Percentiles rank a stretch among this genome's conserved stretches.
These are phyloP conservation scores for Candida vaughaniae DNA, from an alignment of 805 yeast genomes.

Conservation along the genomic window DNA sequence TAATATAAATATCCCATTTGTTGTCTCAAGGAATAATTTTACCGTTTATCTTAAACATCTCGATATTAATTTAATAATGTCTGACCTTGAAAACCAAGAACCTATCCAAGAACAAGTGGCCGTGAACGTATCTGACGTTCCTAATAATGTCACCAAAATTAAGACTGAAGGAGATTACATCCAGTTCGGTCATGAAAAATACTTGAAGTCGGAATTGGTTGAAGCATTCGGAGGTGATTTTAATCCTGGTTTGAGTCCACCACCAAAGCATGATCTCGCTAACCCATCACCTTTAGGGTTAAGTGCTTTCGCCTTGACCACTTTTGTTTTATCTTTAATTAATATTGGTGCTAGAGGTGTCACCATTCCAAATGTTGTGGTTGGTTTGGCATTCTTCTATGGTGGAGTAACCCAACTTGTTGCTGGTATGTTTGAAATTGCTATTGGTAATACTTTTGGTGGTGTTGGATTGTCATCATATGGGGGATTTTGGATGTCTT, in stretches of 20 bases:
- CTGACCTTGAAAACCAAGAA: conserved; percentile 37
- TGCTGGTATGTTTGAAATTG: conserved; percentile 76
- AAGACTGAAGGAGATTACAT: conserved; percentile 59
- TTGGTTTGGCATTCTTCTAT: conserved; percentile 66
- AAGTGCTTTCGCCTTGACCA: conserved; percentile 67
- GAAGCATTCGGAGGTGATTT: conserved; percentile 82
- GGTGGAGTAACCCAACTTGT: conserved; percentile 72
- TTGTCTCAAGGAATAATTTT: too few species aligned
- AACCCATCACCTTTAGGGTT: conserved; percentile 79
- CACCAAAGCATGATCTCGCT: conserved; percentile 47
- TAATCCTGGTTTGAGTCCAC: conserved; percentile 58
- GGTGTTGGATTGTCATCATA: conserved; percentile 59
- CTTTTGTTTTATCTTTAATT: conserved; percentile 62
- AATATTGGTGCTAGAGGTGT: conserved; percentile 72
- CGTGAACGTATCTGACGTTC: conserved; percentile 10
- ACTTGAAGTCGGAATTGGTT: conserved; percentile 56
- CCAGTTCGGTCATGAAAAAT: conserved; percentile 70
- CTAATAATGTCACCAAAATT: conserved; percentile 26
- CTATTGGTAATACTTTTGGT: conserved; percentile 75
- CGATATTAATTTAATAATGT: too few species aligned
- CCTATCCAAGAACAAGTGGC: conserved; percentile 29
- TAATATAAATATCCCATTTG: too few species aligned
- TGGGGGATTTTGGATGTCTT: conserved; percentile 79
- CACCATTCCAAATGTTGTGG: conserved; percentile 55
- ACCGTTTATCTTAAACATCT: too few species aligned